Evolutionary conservation across 2,329 filamentous ascomycete species (phyloP).

Genomic region (Pestalotiopsis sp.): DNA sequence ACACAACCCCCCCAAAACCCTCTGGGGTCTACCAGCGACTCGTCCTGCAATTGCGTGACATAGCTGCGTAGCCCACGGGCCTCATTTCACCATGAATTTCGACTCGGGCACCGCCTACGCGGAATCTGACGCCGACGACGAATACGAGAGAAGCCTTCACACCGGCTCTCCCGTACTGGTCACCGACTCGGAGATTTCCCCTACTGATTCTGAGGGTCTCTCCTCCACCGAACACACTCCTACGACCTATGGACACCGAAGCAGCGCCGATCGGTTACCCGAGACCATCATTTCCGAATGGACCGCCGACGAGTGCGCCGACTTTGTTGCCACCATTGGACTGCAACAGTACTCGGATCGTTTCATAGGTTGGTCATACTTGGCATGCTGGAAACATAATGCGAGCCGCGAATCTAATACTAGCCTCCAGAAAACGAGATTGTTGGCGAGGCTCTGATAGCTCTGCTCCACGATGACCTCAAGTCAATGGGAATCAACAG

Average conservation of each 20-base stretch:
- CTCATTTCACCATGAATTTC: slow-evolving; percentile 54
- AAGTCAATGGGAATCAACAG: slow-evolving; percentile 94
- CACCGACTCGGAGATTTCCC: slow-evolving; percentile 69
- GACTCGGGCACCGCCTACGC: slow-evolving; percentile 71
- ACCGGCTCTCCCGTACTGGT: slow-evolving; percentile 68
- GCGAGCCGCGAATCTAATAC: background rate
- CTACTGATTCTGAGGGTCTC: slow-evolving; percentile 72
- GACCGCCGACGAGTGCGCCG: slow-evolving; percentile 85
- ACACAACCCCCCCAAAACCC: background rate
- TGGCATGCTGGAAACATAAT: background rate
- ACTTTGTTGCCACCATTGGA: slow-evolving; percentile 81
- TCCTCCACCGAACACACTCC: slow-evolving; percentile 76
- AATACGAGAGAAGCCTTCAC: slow-evolving; percentile 75
- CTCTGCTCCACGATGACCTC: slow-evolving; percentile 87
- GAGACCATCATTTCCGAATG: slow-evolving; percentile 79
- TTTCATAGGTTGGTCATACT: slow-evolving; percentile 72
- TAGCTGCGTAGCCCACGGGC: background rate
- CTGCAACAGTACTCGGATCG: slow-evolving; percentile 80
- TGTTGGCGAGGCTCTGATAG: slow-evolving; percentile 86
- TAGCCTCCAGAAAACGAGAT: slow-evolving; percentile 79
- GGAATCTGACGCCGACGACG: slow-evolving; percentile 81
- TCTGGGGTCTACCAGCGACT: background rate
- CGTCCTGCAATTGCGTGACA: background rate
- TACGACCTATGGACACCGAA: slow-evolving; percentile 73
- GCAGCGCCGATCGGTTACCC: slow-evolving; percentile 67